Evolutionary conservation across 2,329 filamentous ascomycete species (phyloP), one percentile per base, ranked within the genome.

Genomic region (Aspergillus niger): DNA sequence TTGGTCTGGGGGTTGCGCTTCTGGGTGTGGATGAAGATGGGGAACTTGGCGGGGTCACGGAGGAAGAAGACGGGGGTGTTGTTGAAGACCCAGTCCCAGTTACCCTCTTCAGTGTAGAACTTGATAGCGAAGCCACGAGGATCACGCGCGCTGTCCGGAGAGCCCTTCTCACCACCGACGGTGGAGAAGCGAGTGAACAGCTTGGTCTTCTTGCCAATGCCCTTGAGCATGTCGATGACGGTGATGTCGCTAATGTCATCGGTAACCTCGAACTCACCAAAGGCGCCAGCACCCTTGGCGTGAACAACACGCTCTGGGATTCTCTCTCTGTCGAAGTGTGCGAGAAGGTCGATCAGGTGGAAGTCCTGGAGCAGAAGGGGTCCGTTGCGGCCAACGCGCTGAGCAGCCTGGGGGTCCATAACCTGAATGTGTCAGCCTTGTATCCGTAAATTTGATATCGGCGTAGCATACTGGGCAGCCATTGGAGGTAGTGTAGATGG

Each of bases 21-120:
- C 72, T 91, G 89, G 0, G 88, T 90, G 72, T 91, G 89, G 56
- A 91, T 91, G 69, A 91, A 88, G 69, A 88, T 79, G 24, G 89
- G 89, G 71, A 90, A 91, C 74, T 91, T 91, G 64, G 86, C 83
- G 0, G 89, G 87, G 63, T 91, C 89, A 56, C 89, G 81, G n/a
- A 91, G 70, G 76, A 92, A 91, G 81, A 91, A 92, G 2, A 91
- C 85, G 0, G 89, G 89, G 0, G 87, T 90, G 72, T 91, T 91
- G 79, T 90, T 91, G 63, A 85, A 86, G 15, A 91, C 88, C 74
- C 88, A 81, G 69, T 91, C 88, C 83, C 85, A 89, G 67, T 91
- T 91, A n/a, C 89, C 89, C 67, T 91, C 86, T 17, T 88, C 85
- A 0, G 89, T 91, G 39, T 87, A 83, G 76, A 92, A 89, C 77